These are phyloP conservation scores for Periglandula ipomoeae DNA, from an alignment of 2,329 filamentous ascomycete species.

Conservation along the genomic window DNA sequence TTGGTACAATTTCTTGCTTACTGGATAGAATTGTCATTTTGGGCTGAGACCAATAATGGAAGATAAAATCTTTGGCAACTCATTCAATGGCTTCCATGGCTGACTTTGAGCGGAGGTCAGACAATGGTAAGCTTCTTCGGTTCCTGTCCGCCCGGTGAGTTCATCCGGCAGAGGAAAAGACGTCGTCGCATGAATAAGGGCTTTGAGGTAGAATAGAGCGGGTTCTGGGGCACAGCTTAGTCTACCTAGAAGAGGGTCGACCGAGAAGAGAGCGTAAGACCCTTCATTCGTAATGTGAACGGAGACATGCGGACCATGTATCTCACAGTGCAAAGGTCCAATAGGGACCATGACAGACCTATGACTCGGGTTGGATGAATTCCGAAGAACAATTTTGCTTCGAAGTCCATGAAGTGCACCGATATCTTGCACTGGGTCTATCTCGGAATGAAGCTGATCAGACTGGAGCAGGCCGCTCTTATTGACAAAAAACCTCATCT, in stretches of 20 bases:
- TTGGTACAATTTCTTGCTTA: conserved; percentile 22
- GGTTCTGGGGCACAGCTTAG: conserved; percentile 50
- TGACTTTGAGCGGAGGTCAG: conserved; percentile 41
- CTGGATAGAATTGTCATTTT: conserved; percentile 27
- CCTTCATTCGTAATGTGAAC: background rate
- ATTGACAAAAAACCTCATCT: conserved; percentile 46
- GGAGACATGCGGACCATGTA: conserved; percentile 31
- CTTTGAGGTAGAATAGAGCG: conserved; percentile 44
- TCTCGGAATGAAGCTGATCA: conserved; percentile 36
- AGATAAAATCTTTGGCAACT: background rate
- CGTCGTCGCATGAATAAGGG: conserved; percentile 50
- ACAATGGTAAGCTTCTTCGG: conserved; percentile 46
- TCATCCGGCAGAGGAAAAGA: conserved; percentile 48
- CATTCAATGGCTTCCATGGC: conserved; percentile 33
- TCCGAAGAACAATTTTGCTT: conserved; percentile 48
- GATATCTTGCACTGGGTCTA: conserved; percentile 49
- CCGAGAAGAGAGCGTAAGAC: conserved; percentile 28
- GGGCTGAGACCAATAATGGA: background rate
- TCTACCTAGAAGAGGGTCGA: conserved; percentile 45
- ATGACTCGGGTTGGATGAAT: conserved; percentile 26
- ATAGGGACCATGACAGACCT: conserved; percentile 47
- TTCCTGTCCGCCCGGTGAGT: conserved; percentile 49
- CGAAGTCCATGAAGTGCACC: conserved; percentile 51
- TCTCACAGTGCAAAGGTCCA: conserved; percentile 23
- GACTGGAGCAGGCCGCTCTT: conserved; percentile 31